Evolutionary conservation across 495 filamentous ascomycete genomes (phyloP).

Genomic region (Cercophora scortea): DNA sequence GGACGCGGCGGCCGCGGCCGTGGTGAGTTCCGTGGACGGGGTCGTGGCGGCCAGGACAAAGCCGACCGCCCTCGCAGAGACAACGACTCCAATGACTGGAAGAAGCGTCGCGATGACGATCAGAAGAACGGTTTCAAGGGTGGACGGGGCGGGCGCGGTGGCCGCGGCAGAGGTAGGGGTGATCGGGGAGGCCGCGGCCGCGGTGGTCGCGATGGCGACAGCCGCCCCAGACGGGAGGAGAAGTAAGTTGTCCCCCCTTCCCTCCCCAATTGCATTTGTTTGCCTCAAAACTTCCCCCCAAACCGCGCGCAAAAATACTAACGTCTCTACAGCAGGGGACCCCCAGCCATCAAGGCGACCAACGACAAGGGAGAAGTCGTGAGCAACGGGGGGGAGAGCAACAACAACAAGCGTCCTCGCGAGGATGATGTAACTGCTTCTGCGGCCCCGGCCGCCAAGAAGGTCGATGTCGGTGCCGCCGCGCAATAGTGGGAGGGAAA

Average conservation of each 20-base stretch:
- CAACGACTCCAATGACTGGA: slow-evolving; percentile 56
- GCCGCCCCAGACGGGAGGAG: slow-evolving; percentile 15
- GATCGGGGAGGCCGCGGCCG: slow-evolving; percentile 28
- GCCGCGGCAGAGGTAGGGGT: slow-evolving; percentile 35
- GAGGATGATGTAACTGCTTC: slow-evolving; percentile 29
- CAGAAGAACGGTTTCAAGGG: slow-evolving; percentile 53
- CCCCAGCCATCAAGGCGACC: slow-evolving; percentile 17
- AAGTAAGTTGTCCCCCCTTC: slow-evolving; percentile 11
- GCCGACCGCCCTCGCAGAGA: not conserved
- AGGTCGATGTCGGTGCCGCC: slow-evolving; percentile 37
- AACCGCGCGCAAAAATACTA: slow-evolving; percentile 8
- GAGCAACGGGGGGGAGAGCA: slow-evolving; percentile 23
- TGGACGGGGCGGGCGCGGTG: slow-evolving; percentile 30
- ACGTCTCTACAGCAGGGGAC: slow-evolving; percentile 1
- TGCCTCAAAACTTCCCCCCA: not conserved
- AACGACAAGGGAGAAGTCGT: slow-evolving; percentile 24
- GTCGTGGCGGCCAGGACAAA: slow-evolving; percentile 10
- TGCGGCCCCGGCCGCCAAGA: slow-evolving; percentile 36
- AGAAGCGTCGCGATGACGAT: slow-evolving; percentile 57
- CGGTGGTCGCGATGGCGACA: slow-evolving; percentile 16
- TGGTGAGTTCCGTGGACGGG: slow-evolving; percentile 7
- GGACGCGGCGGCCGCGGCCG: slow-evolving; percentile 25
- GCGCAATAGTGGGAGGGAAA: slow-evolving; percentile 7
- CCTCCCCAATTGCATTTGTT: not conserved
- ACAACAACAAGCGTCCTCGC: slow-evolving; percentile 37